A percentile compares a stretch with the other conserved stretches of the same genome.
Conservation (phyloP, 2,329 filamentous ascomycete genomes). For the Tolypocladium pustulatum region DNA sequence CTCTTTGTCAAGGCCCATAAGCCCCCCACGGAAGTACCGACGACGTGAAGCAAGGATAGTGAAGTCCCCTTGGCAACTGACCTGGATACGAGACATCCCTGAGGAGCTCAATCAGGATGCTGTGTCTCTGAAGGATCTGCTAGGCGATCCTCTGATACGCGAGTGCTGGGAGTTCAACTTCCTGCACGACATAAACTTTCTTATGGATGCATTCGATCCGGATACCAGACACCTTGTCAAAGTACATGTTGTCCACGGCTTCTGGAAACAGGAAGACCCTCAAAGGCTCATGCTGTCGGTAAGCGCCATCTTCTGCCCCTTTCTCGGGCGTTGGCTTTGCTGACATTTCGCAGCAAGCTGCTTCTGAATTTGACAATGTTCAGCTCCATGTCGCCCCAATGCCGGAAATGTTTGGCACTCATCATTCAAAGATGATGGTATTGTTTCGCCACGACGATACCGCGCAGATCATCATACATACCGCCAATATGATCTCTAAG, state of each 20-base stretch:
- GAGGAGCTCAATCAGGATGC: constrained; percentile 52
- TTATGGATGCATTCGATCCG: constrained; percentile 42
- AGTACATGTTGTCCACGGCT: constrained; percentile 49
- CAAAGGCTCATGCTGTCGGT: constrained; percentile 49
- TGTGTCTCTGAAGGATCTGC: constrained; percentile 53
- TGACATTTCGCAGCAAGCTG: constrained; percentile 40
- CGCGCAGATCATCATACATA: constrained; percentile 75
- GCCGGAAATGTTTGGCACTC: constrained; percentile 77
- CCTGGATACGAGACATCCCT: constrained; percentile 54
- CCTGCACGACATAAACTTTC: constrained; percentile 48
- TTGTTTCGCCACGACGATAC: constrained; percentile 66
- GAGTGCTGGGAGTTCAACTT: constrained; percentile 65
- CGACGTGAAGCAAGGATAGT: constrained; percentile 15
- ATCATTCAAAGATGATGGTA: constrained; percentile 83
- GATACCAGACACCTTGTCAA: constrained; percentile 37
- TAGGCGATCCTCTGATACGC: constrained; percentile 64
- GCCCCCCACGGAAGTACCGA: constrained; percentile 30
- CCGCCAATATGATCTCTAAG: constrained; percentile 79
- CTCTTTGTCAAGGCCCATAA: constrained; percentile 30
- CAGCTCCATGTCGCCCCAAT: constrained; percentile 64
- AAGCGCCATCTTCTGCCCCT: constrained; percentile 9
- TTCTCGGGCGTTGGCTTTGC: not conserved
- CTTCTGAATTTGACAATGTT: constrained; percentile 54
- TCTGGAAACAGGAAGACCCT: constrained; percentile 56
- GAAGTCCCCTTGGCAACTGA: constrained; percentile 62